These are phyloP conservation scores for Fusarium sp. DNA, from an alignment of 2,329 filamentous ascomycete genomes.

Conservation along the genomic window DNA sequence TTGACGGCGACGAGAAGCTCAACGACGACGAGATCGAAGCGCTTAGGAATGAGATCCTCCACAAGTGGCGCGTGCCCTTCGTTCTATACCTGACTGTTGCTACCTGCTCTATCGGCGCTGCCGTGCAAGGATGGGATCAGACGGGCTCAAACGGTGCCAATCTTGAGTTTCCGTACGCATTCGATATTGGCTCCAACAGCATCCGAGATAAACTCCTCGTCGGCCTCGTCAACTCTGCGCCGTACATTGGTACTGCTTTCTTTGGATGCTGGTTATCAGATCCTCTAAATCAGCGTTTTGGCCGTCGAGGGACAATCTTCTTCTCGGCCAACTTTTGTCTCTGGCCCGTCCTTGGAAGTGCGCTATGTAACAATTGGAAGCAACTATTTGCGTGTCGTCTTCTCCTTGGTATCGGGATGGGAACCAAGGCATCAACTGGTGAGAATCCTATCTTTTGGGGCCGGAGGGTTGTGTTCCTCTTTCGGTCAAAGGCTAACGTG, in stretches of 20 bases:
- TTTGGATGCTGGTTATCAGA: conserved; percentile 76
- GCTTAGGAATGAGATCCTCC: conserved; percentile 71
- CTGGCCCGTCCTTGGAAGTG: conserved; percentile 76
- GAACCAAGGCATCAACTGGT: conserved; percentile 74
- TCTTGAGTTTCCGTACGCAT: conserved; percentile 68
- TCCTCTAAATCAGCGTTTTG: conserved; percentile 63
- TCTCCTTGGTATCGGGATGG: conserved; percentile 82
- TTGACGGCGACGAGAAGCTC: conserved; percentile 69
- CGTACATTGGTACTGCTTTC: conserved; percentile 62
- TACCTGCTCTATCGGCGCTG: conserved; percentile 76
- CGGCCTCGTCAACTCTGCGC: conserved; percentile 74
- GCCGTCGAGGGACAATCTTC: conserved; percentile 71
- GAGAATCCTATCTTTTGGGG: background rate
- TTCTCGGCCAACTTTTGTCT: conserved; percentile 79
- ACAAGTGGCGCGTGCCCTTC: conserved; percentile 75
- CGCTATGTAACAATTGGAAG: conserved; percentile 77
- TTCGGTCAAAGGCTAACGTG: conserved; percentile 43
- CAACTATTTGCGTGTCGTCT: conserved; percentile 79
- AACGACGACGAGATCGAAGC: conserved; percentile 68
- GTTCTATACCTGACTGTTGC: conserved; percentile 75
- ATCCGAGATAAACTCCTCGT: conserved; percentile 63
- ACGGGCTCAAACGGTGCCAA: conserved; percentile 74
- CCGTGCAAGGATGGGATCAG: conserved; percentile 78
- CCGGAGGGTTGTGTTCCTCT: no score
- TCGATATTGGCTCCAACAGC: conserved; percentile 54